Conservation (phyloP, 1,284 basidiomycete species). For the Naganishia albida region DNA sequence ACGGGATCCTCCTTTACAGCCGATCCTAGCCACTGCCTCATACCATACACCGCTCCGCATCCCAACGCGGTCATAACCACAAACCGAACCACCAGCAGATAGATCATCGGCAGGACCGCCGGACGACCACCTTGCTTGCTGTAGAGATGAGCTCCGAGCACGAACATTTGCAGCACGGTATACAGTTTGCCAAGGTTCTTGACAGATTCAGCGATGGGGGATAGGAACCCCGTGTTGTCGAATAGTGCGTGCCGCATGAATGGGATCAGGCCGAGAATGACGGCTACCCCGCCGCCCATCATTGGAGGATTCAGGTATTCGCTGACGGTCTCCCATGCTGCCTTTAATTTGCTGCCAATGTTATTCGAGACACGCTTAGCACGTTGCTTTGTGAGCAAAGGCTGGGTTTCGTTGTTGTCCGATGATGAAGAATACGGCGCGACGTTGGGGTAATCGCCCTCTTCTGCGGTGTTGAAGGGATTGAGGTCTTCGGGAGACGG, state of each 20-base stretch:
- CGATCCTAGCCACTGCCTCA: constrained; percentile 37
- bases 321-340: constrained; percentile 31
- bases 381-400: constrained; percentile 35
- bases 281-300: constrained; percentile 45
- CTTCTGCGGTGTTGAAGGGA: constrained; percentile 23
- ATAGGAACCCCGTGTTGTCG: constrained; percentile 37
- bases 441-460: constrained; percentile 35
- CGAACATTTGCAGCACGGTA: constrained; percentile 49
- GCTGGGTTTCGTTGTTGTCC: constrained; percentile 35
- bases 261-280: constrained; percentile 44
- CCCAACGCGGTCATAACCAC: constrained; percentile 44
- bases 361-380: constrained; percentile 34
- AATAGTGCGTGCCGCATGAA: constrained; percentile 44
- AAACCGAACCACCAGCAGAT: constrained; percentile 50
- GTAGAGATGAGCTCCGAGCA: constrained; percentile 43
- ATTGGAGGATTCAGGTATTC: constrained; percentile 45
- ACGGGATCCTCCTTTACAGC: constrained; percentile 42
- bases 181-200: constrained; percentile 47
- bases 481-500: constrained; percentile 4
- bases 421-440: constrained; percentile 33
- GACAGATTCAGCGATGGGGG: constrained; percentile 37
- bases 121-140: constrained; percentile 34
- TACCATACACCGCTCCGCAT: constrained; percentile 40
- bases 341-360: constrained; percentile 24
- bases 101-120: constrained; percentile 38